Conservation (phyloP, 2,329 filamentous ascomycete species). For the Malbranchea zuffiana region DNA sequence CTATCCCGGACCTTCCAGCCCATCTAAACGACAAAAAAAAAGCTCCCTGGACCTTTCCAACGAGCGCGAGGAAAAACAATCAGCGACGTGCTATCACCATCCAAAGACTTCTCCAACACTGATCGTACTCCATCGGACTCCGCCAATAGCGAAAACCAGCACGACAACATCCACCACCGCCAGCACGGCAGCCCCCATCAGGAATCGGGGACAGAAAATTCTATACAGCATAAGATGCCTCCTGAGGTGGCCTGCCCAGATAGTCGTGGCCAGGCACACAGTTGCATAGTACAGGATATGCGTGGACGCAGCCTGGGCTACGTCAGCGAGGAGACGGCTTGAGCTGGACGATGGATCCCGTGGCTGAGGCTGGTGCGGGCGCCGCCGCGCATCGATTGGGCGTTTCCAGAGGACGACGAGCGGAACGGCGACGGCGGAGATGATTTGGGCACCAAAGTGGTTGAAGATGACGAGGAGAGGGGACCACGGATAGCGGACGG, state of each 20-base stretch:
- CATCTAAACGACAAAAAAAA: no score
- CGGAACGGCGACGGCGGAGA: constrained; percentile 69
- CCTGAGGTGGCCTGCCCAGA: constrained; percentile 78
- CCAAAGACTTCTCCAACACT: constrained; percentile 85
- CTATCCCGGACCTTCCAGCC: no score
- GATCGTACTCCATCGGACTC: constrained; percentile 62
- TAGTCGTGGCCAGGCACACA: constrained; percentile 72
- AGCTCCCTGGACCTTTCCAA: no score
- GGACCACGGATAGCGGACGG: constrained; percentile 79
- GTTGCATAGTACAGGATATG: constrained; percentile 76
- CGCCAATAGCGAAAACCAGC: constrained; percentile 59
- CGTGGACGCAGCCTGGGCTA: constrained; percentile 59
- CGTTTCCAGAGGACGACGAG: constrained; percentile 83
- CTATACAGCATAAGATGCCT: constrained; percentile 94
- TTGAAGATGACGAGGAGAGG: constrained; percentile 74
- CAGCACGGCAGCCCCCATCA: constrained; percentile 64
- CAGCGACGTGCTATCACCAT: no score
- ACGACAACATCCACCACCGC: constrained; percentile 66
- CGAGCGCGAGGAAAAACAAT: no score
- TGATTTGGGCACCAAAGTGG: constrained; percentile 78
- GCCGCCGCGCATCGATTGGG: constrained; percentile 54
- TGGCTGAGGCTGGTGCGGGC: constrained; percentile 18
- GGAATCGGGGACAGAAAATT: constrained; percentile 83
- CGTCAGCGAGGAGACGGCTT: constrained; percentile 50
- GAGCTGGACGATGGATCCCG: constrained; percentile 23